These are phyloP conservation scores for Berberis thunbergii DNA, from an alignment of 164 flowering plant genomes.

Conservation along the genomic window DNA sequence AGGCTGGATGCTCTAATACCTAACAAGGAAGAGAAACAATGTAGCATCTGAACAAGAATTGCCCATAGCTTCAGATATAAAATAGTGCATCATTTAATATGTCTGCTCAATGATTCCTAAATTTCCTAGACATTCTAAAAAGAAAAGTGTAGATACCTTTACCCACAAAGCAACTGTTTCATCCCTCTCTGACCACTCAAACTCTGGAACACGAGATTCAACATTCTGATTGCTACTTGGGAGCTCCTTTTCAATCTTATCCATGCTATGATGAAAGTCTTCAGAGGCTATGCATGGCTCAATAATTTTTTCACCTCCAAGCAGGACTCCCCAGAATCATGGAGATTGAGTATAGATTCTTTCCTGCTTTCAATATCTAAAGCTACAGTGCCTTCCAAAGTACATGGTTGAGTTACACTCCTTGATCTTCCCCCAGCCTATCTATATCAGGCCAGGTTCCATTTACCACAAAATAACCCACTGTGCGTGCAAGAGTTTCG, in stretches of 20 bases:
- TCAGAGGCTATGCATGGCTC: constrained; percentile 24
- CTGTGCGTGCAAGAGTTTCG: constrained; percentile 8
- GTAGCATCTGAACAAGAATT: too few species aligned
- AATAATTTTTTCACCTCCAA: constrained; percentile 15
- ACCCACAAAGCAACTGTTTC: constrained; percentile 81
- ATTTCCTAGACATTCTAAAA: background rate
- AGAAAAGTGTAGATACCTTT: constrained; percentile 50
- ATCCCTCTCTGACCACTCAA: constrained; percentile 47
- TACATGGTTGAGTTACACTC: constrained; percentile 17
- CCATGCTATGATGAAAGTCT: constrained; percentile 19
- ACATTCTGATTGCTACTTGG: constrained; percentile 27
- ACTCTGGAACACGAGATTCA: constrained; percentile 26
- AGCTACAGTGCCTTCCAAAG: constrained; percentile 22
- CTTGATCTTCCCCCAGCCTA: constrained; percentile 23
- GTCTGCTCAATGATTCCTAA: too few species aligned
- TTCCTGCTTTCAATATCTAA: constrained; percentile 22
- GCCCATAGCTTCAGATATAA: too few species aligned
- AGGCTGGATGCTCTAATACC: too few species aligned
- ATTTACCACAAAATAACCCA: constrained; percentile 9
- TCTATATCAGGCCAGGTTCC: constrained; percentile 5
- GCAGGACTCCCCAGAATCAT: constrained; percentile 12
- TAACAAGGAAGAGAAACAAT: too few species aligned
- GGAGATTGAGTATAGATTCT: constrained; percentile 12
- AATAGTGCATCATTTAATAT: background rate
- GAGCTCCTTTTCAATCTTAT: constrained; percentile 32